Base-by-base conservation (phyloP, 768 basidiomycete species). In the Leccinum obscurum region DNA sequence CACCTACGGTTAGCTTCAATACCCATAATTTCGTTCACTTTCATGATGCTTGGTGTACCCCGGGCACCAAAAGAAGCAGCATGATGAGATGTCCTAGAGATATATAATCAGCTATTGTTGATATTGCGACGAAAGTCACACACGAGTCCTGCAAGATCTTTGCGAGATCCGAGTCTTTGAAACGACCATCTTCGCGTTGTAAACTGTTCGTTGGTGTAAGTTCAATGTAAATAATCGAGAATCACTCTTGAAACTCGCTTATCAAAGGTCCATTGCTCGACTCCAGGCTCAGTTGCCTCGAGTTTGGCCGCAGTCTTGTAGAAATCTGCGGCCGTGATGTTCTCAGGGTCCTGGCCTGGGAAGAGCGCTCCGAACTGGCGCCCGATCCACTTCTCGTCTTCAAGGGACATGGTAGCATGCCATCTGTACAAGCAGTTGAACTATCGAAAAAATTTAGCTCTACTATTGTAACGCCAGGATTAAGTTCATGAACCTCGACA, bases 341-440 rank as follows among this genome's bases (percentile, higher is more conserved):
- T 46, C 2, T 89, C 84, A 3, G 79, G 73, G 0, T 77, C 59
- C 65, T 85, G 84, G 4, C 76, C 81, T 0, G 78, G 77, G 72
- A 92, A 92, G 41, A 87, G 59, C 6, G 79, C 58, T 30, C 65
- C 63, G 66, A 89, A 85, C 17, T 85, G 71, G 20, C 68, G 30
- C 37, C 75, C 67, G 3, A 86, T 83, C 89, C 90, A 93, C 58
- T 85, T 72, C 68, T 90, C 92, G 56, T 93, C 92, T 56, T 81
- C 79, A 15, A 68, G 65, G 49, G 88, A 91, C 0, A 88, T 90
- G 0, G 92, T 92, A 1, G 92, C 87, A 51, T 94, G 92, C 92
- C 92, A 85, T 20, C 89, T 83, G 72, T 93, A 93, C 57, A 93
- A 75, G 66, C 88, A 89, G 66, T 93, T 93, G 78, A 93, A 93